Percentiles rank a stretch among this genome's conserved stretches.
Conservation (phyloP, 495 filamentous ascomycete species). For the Cairneyella variabilis region DNA sequence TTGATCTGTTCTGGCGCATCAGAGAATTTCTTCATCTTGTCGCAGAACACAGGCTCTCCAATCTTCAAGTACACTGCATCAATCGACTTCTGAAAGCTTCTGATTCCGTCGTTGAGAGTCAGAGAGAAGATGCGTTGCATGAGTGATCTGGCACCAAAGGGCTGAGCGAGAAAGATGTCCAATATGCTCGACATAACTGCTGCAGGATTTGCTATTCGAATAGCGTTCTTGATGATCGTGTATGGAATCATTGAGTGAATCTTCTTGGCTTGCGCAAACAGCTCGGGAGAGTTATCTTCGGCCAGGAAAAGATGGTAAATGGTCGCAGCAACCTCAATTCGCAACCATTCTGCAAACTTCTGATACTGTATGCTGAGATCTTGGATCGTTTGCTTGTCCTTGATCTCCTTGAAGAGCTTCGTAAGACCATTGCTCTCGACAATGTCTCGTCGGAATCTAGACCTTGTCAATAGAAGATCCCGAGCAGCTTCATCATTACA, state of each 20-base stretch:
- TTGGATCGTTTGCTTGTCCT: slow-evolving; percentile 75
- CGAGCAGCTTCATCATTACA: slow-evolving; percentile 27
- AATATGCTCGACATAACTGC: slow-evolving; percentile 91
- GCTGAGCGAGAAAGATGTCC: slow-evolving; percentile 92
- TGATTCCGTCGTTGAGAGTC: slow-evolving; percentile 87
- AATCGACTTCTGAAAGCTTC: slow-evolving; percentile 76
- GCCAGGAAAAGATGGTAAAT: slow-evolving; percentile 97
- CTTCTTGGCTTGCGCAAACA: slow-evolving; percentile 89
- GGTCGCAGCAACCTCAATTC: slow-evolving; percentile 95
- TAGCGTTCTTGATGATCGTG: slow-evolving; percentile 89
- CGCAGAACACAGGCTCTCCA: slow-evolving; percentile 69
- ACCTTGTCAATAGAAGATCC: background rate
- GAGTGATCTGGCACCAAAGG: slow-evolving; percentile 83
- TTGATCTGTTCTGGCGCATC: slow-evolving; percentile 72
- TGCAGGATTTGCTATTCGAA: slow-evolving; percentile 92
- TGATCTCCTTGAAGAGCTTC: slow-evolving; percentile 88
- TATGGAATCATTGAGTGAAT: slow-evolving; percentile 95
- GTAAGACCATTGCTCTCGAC: slow-evolving; percentile 75
- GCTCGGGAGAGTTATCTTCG: slow-evolving; percentile 93
- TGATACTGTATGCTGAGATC: slow-evolving; percentile 93
- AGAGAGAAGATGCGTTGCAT: slow-evolving; percentile 91
- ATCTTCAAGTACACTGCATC: slow-evolving; percentile 71
- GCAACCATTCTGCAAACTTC: slow-evolving; percentile 97
- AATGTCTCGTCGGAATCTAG: slow-evolving; percentile 55
- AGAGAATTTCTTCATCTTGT: slow-evolving; percentile 76